phyloP scores from a whole-genome alignment of 1,284 basidiomycete genomes.

The Cryptococcus deneoformans region DNA sequence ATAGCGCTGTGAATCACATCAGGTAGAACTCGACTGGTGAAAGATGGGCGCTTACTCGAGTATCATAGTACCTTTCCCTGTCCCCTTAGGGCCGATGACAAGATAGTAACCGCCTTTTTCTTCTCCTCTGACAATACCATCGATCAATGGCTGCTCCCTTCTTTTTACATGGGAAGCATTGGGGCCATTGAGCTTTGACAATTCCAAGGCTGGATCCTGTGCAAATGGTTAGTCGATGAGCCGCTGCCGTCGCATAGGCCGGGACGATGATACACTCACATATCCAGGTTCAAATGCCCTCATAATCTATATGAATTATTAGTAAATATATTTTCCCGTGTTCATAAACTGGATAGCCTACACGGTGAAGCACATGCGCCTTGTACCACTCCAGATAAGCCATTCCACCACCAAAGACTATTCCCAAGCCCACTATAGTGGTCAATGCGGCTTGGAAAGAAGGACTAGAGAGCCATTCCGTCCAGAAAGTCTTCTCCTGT shows the following conservation, averaged over 20 bases:
- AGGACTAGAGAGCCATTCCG: constrained; percentile 34
- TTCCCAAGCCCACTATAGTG: constrained; percentile 44
- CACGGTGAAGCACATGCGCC: constrained; percentile 71
- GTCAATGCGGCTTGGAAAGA: constrained; percentile 48
- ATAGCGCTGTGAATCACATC: constrained; percentile 55
- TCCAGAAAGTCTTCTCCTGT: constrained; percentile 25
- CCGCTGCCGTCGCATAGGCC: not conserved
- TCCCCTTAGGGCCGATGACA: constrained; percentile 70
- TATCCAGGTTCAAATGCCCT: constrained; percentile 45
- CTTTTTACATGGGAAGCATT: constrained; percentile 62
- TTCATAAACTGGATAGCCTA: constrained; percentile 30
- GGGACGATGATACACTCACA: constrained; percentile 16
- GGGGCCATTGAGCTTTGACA: constrained; percentile 54
- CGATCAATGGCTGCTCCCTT: constrained; percentile 69
- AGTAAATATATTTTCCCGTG: not conserved
- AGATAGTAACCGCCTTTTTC: constrained; percentile 72
- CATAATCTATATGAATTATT: constrained; percentile 33
- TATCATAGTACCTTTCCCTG: constrained; percentile 74
- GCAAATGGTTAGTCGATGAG: not conserved
- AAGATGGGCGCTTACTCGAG: constrained; percentile 54
- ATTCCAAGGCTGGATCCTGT: constrained; percentile 75
- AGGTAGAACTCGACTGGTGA: not conserved
- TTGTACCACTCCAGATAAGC: constrained; percentile 76
- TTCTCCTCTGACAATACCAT: constrained; percentile 69
- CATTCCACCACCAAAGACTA: constrained; percentile 54